Evolutionary conservation across 257 asterid genomes (phyloP).

Genomic region (Datura wrightii): DNA sequence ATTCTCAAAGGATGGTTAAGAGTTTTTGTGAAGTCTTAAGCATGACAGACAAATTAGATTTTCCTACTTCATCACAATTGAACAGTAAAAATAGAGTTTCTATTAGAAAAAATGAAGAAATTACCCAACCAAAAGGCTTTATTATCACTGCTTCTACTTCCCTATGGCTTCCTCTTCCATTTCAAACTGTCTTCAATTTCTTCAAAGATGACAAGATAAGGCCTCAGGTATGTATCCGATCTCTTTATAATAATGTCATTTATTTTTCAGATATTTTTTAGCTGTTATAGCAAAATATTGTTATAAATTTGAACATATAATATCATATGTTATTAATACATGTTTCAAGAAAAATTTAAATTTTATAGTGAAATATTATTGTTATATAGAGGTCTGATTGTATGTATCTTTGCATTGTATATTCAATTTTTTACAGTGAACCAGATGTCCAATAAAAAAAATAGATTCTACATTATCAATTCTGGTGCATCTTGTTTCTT

Average conservation of each 20-base stretch:
- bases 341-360: neutral
- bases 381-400: neutral
- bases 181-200: slow-evolving; percentile 55
- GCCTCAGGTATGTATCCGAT: slow-evolving; percentile 44
- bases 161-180: slow-evolving; percentile 60
- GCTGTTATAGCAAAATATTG: neutral
- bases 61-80: slow-evolving; percentile 44
- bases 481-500: neutral
- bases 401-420: neutral
- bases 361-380: neutral
- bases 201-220: slow-evolving; percentile 62
- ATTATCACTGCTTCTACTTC: slow-evolving; percentile 66
- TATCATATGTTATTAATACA: neutral
- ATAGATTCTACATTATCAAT: neutral
- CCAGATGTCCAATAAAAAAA: neutral
- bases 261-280: neutral
- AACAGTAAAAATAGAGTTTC: slow-evolving; percentile 58
- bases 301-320: neutral
- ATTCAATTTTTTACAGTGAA: neutral
- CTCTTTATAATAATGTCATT: neutral
- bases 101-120: slow-evolving; percentile 41
- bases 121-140: slow-evolving; percentile 50
- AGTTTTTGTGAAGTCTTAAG: slow-evolving; percentile 55
- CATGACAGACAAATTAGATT: slow-evolving; percentile 52
- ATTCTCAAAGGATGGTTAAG: slow-evolving; percentile 75